Evolutionary conservation across 108 stramenopile genomes (phyloP), one percentile per base, ranked within the genome.

Genomic region (Skeletonema grethae): DNA sequence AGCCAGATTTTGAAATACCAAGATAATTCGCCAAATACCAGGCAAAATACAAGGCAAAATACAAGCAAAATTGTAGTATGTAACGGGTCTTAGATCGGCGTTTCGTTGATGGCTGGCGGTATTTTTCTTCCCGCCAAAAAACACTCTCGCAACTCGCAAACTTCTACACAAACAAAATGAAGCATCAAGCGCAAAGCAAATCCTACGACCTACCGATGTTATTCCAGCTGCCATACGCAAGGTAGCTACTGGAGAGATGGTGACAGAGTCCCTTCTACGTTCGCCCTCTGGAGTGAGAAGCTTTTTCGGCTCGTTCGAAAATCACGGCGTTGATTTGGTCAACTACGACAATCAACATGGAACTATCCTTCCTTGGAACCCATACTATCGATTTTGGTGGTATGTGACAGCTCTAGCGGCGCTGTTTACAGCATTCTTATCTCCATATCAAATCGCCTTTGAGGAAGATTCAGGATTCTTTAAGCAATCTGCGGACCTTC

Each of bases 361-460:
- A 9, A 75, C 65, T 18, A 72, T 86, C 38, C 74, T 34, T 45
- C 85, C 85, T 22, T 81, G 85, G 76, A 76, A 63, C 46, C 59
- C 66, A 32, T 35, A 13, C 45, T 87, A 87, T 61, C 68, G 65
- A 63, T 15, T 43, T 24, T 88, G 88, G 88, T 84, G 88, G 85
- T 8, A 48, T 15, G 28, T 84, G 25, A 86, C 84, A 13, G 83
- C 72, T 9, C 15, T 86, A 7, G 76, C 67, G 8, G 85, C 86
- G 3, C 71, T 81, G 16, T 53, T 89, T 13, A 89, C 88, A 0
- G 70, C 83, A 8, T 82, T 89, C 38, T 74, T 77, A 10, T 67
- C 77, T 34, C 80, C 86, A 13, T 86, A 77, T 58, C 71, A 73
- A 58, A 64, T 86, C 0, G 88, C 84, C 11, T 89, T 87, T 65